Evolutionary conservation across 2,329 filamentous ascomycete species (phyloP).

Genomic region (Cladosporium phlei): DNA sequence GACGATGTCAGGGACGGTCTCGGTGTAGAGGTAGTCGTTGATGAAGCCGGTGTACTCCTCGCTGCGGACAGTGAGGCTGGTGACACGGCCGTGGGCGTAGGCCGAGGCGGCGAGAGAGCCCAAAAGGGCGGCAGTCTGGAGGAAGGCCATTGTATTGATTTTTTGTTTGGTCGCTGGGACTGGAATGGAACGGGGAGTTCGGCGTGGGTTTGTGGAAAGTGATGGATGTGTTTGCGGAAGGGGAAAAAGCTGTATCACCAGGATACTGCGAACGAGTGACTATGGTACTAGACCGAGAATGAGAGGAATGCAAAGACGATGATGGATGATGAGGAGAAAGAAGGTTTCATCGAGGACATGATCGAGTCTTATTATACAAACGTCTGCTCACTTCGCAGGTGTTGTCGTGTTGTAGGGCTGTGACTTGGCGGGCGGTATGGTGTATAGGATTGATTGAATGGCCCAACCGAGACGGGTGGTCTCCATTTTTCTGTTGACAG

Average conservation of each 20-base stretch:
- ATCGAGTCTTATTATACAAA: constrained; percentile 2
- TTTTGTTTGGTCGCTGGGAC: neutral
- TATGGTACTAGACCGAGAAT: constrained; percentile 13
- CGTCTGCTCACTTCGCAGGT: constrained; percentile 9
- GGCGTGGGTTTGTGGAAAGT: constrained; percentile 3
- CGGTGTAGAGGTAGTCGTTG: constrained; percentile 12
- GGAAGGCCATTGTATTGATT: constrained; percentile 22
- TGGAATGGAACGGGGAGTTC: neutral
- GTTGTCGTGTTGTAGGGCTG: neutral
- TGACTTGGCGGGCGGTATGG: neutral
- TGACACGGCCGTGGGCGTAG: constrained; percentile 13
- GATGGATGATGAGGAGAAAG: constrained; percentile 1
- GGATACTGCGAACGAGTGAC: constrained; percentile 14
- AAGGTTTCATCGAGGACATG: neutral
- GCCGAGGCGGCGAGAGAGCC: constrained; percentile 18
- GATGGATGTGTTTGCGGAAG: neutral
- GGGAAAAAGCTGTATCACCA: constrained; percentile 12
- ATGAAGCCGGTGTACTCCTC: constrained; percentile 5
- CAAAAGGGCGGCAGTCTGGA: constrained; percentile 25
- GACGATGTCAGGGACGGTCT: constrained; percentile 5
- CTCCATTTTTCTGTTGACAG: neutral
- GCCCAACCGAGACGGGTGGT: neutral
- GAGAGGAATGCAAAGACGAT: constrained; percentile 5
- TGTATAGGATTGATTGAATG: constrained; percentile 7
- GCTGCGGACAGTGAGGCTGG: constrained; percentile 8